These are phyloP conservation scores for Pythium grandisporangium DNA, from an alignment of 352 stramenopile genomes.

Conservation along the genomic window DNA sequence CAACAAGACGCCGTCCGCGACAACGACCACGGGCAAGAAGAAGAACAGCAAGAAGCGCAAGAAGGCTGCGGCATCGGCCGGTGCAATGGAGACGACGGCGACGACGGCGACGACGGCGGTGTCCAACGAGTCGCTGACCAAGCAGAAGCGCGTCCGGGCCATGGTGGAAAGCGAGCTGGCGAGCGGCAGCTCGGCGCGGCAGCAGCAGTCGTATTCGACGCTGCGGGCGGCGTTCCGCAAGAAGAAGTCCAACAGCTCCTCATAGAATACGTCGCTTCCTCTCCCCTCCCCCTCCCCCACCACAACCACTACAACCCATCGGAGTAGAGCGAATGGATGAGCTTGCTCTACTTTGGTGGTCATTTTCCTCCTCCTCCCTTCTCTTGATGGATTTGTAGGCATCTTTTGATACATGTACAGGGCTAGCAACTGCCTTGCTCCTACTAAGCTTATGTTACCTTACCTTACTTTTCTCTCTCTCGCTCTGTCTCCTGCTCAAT, in stretches of 20 bases:
- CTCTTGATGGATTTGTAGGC: no score
- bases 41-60: conserved; percentile 62
- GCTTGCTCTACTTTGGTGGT: no score
- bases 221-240: conserved; percentile 58
- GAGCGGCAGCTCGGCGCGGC: conserved; percentile 32
- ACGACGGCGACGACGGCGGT: conserved; percentile 7
- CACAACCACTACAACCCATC: no score
- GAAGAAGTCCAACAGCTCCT: no score
- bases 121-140: conserved; percentile 6
- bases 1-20: conserved; percentile 4
- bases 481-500: conserved; percentile 14
- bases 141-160: conserved; percentile 51
- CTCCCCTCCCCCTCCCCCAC: no score
- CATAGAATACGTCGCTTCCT: no score
- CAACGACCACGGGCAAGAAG: conserved; percentile 21
- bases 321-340: no score
- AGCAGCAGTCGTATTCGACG: conserved; percentile 65
- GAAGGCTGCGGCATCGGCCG: conserved; percentile 19
- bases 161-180: conserved; percentile 62
- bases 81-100: conserved; percentile 11
- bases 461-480: no score
- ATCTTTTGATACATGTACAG: no score
- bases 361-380: no score
- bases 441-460: no score
- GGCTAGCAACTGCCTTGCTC: no score